Percentiles rank a stretch among this genome's conserved stretches.
Conservation (phyloP, 2,329 filamentous ascomycete genomes). For the Hymenoscyphus fraxineus region DNA sequence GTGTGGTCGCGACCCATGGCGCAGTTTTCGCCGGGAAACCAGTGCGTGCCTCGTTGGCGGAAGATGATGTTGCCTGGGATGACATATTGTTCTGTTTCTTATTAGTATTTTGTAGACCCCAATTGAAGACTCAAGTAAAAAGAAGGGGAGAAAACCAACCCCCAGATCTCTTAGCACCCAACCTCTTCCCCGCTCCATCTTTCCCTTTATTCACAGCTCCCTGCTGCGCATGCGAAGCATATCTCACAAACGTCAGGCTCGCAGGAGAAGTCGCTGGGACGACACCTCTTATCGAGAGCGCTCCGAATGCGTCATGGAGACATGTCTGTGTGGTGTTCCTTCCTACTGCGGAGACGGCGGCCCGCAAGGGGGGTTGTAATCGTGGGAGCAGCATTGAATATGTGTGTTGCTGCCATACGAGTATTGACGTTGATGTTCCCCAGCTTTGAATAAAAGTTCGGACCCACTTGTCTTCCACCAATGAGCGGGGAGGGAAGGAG, state of each 20-base stretch:
- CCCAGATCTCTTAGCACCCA: conserved; percentile 90
- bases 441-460: conserved; percentile 2
- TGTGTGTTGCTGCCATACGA: conserved; percentile 13
- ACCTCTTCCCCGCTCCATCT: conserved; percentile 73
- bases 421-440: conserved; percentile 21
- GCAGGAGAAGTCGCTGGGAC: conserved; percentile 2
- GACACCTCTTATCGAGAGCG: conserved; percentile 16
- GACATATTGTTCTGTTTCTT: conserved; percentile 75
- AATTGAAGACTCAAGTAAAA: not conserved
- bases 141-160: conserved; percentile 45
- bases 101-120: not conserved
- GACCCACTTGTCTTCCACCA: not conserved
- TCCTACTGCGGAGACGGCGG: conserved; percentile 35
- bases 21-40: conserved; percentile 94
- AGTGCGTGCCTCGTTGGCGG: conserved; percentile 89
- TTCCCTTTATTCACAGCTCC: conserved; percentile 68
- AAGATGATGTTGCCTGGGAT: conserved; percentile 97
- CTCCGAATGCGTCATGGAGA: conserved; percentile 32
- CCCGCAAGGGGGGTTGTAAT: conserved; percentile 43
- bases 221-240: conserved; percentile 51
- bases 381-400: conserved; percentile 41
- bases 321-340: conserved; percentile 22
- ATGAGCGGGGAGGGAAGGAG: not conserved
- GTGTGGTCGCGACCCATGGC: conserved; percentile 95
- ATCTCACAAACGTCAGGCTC: conserved; percentile 27